Percentiles rank a stretch among this genome's conserved stretches.
Conservation (phyloP, 257 asterid species). For the Gentiana straminea region DNA sequence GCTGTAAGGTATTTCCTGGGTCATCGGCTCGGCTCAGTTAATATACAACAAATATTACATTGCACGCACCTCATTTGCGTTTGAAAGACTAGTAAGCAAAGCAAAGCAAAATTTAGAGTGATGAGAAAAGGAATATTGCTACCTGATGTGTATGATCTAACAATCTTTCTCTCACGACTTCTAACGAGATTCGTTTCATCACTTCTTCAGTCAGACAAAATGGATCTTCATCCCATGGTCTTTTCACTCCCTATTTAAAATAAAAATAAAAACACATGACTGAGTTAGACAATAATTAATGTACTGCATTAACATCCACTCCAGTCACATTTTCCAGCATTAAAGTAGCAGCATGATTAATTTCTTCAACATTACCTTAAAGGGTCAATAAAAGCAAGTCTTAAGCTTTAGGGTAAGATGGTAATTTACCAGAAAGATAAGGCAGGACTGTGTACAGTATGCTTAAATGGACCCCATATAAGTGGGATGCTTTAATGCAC, state of each 20-base stretch:
- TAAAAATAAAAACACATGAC: background rate
- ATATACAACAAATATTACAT: background rate
- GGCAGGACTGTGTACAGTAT: too few relatives aligned
- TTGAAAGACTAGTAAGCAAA: background rate
- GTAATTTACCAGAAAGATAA: too few relatives aligned
- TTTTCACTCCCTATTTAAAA: constrained; percentile 50
- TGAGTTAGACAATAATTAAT: too few relatives aligned
- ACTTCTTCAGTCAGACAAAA: constrained; percentile 75
- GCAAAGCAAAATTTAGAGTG: background rate
- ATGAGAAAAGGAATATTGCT: constrained; percentile 3
- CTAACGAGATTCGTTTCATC: constrained; percentile 88
- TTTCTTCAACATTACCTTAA: too few relatives aligned
- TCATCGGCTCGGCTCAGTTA: background rate
- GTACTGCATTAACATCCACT: too few relatives aligned
- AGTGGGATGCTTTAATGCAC: too few relatives aligned
- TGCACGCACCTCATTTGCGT: too few relatives aligned
- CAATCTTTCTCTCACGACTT: constrained; percentile 77
- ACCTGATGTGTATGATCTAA: constrained; percentile 93
- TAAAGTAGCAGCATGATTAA: too few relatives aligned
- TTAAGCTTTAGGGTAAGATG: too few relatives aligned
- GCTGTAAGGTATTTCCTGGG: constrained; percentile 82
- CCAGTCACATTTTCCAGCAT: too few relatives aligned
- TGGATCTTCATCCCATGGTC: constrained; percentile 98
- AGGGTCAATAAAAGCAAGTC: too few relatives aligned
- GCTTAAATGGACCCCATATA: too few relatives aligned